Evolutionary conservation across 345 rosid species (phyloP).

Genomic region (Lepidium aucheri): DNA sequence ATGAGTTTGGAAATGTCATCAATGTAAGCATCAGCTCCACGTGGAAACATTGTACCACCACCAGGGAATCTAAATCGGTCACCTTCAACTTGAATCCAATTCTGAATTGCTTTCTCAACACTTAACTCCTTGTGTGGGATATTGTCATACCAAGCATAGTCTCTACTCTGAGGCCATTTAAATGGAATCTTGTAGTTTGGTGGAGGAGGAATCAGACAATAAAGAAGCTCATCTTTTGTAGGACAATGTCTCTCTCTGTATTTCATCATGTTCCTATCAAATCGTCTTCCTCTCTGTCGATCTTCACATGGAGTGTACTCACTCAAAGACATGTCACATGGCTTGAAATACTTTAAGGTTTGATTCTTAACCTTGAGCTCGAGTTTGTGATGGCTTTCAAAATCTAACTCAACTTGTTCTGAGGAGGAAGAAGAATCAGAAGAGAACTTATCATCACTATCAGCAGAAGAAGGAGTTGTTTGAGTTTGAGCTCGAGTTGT

Average conservation of each 20-base stretch:
- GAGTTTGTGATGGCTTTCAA: conserved; percentile 77
- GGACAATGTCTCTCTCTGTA: conserved; percentile 96
- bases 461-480: conserved; percentile 13
- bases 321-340: conserved; percentile 71
- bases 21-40: conserved; percentile 91
- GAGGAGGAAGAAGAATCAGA: conserved; percentile 2
- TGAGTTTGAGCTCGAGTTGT: background rate
- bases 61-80: conserved; percentile 88
- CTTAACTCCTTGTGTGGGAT: conserved; percentile 93
- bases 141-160: conserved; percentile 89
- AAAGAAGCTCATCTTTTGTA: conserved; percentile 52
- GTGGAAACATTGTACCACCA: conserved; percentile 92
- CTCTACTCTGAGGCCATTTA: conserved; percentile 96
- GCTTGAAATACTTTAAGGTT: conserved; percentile 30
- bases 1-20: conserved; percentile 68
- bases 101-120: conserved; percentile 94
- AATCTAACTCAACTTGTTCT: conserved; percentile 43
- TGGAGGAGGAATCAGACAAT: conserved; percentile 88
- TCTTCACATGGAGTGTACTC: conserved; percentile 92
- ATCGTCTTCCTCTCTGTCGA: conserved; percentile 61
- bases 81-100: conserved; percentile 92
- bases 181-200: conserved; percentile 91
- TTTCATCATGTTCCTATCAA: conserved; percentile 70
- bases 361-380: conserved; percentile 30
- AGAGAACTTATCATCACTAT: conserved; percentile 9